Evolutionary conservation across 176 grass and related monocot genomes (phyloP).

Genomic region (Oryza glaberrima): DNA sequence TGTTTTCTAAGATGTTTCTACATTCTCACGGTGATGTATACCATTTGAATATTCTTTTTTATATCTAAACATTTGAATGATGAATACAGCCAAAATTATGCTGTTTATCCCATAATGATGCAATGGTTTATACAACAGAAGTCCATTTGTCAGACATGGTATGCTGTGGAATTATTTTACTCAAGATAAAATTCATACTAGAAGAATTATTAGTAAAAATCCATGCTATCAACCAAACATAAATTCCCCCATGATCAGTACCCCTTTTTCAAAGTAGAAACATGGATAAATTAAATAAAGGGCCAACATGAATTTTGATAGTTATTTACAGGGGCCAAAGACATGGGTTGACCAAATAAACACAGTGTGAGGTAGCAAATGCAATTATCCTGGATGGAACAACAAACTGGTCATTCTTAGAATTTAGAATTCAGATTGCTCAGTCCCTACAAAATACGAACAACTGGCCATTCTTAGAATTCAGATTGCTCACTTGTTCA

Average conservation of each 20-base stretch:
- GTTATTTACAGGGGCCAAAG: neutral
- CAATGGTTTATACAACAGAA: neutral
- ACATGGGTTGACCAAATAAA: neutral
- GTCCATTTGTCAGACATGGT: neutral
- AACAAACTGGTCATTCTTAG: neutral
- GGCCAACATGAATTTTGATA: neutral
- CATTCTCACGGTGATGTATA: neutral
- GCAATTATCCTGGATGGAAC: neutral
- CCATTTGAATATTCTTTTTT: neutral
- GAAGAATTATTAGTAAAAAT: neutral
- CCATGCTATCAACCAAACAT: neutral
- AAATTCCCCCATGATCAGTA: neutral
- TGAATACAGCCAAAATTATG: neutral
- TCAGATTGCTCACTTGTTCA: neutral
- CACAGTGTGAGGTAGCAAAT: neutral
- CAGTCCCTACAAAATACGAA: neutral
- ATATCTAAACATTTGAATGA: neutral
- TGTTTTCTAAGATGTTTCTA: neutral
- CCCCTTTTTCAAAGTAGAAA: neutral
- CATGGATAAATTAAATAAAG: slow-evolving; percentile 2
- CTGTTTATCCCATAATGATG: neutral
- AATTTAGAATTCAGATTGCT: neutral
- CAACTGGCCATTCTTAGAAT: neutral
- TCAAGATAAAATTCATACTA: neutral
- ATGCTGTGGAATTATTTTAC: neutral